These are phyloP conservation scores for Leccinum sublutescens DNA, from an alignment of 768 basidiomycete species.

Conservation along the genomic window DNA sequence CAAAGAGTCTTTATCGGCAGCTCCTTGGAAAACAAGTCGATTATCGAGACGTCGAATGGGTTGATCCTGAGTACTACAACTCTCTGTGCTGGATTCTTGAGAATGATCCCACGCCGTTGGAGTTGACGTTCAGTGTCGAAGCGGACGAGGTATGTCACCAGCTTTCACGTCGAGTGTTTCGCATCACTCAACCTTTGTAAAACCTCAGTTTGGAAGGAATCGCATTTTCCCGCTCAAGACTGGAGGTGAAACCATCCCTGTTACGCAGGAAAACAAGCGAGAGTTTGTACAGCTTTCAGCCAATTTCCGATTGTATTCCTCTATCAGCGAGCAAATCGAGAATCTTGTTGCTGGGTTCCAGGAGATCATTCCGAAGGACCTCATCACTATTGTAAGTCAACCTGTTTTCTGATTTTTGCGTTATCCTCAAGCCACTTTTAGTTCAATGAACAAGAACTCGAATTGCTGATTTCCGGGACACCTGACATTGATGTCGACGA, in stretches of 20 bases:
- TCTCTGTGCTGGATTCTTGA: conserved; percentile 98
- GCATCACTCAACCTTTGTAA: conserved; percentile 1
- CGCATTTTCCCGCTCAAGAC: conserved; percentile 86
- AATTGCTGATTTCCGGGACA: conserved; percentile 92
- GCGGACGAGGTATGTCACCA: conserved; percentile 70
- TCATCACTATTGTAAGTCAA: conserved; percentile 81
- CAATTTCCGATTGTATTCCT: conserved; percentile 88
- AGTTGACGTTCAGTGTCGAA: conserved; percentile 94
- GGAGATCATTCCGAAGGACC: conserved; percentile 95
- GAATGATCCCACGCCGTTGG: conserved; percentile 84
- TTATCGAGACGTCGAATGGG: conserved; percentile 95
- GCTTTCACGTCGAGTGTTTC: background rate
- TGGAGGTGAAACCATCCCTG: conserved; percentile 76
- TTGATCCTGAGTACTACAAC: conserved; percentile 98
- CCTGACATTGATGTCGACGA: conserved; percentile 99
- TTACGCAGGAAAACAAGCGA: conserved; percentile 94
- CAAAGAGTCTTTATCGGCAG: conserved; percentile 93
- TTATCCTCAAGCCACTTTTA: conserved; percentile 30
- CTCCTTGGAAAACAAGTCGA: conserved; percentile 92
- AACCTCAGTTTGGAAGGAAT: conserved; percentile 80
- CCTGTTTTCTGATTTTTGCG: background rate
- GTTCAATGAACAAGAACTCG: conserved; percentile 95
- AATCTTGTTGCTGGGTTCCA: conserved; percentile 89
- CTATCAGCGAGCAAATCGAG: conserved; percentile 95
- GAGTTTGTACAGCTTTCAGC: conserved; percentile 97